A percentile compares a stretch with the other conserved stretches of the same genome.
Conservation (phyloP, 2,329 filamentous ascomycete genomes). For the Monilinia laxa region DNA sequence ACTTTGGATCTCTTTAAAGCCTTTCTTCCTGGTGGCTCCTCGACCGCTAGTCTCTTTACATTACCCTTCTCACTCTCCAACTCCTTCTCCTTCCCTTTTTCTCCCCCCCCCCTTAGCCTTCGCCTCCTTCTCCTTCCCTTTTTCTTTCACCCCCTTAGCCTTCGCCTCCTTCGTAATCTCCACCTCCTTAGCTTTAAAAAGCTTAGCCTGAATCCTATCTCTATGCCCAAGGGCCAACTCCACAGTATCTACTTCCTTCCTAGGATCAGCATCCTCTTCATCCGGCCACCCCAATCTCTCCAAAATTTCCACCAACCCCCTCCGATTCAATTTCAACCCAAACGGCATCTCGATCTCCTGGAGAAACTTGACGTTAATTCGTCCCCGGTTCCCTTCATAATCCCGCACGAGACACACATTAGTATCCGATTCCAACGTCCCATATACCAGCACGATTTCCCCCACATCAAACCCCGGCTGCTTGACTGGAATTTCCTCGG, state of each 20-base stretch:
- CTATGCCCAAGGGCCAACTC: neutral
- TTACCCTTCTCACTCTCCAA: neutral
- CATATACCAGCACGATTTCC: conserved; percentile 5
- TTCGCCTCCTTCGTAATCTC: neutral
- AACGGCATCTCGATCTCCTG: neutral
- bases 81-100: no score
- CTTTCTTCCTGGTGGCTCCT: no score
- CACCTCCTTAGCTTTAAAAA: neutral
- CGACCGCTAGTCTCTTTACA: neutral
- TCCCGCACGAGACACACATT: conserved; percentile 5
- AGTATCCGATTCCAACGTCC: neutral
- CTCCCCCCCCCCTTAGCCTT: no score
- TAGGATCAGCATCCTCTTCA: neutral
- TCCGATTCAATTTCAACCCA: conserved; percentile 17
- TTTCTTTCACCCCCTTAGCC: neutral
- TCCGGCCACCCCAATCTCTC: conserved; percentile 2
- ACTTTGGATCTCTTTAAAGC: neutral
- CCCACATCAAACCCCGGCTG: neutral
- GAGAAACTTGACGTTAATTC: neutral
- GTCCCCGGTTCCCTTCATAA: conserved; percentile 13
- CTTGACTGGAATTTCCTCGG: neutral
- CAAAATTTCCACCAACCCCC: neutral
- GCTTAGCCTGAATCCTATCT: no score
- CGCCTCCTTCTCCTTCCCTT: no score
- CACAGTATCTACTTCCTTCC: no score